Base-by-base conservation (phyloP, 805 yeast species). In the Nakazawaea holstii region DNA sequence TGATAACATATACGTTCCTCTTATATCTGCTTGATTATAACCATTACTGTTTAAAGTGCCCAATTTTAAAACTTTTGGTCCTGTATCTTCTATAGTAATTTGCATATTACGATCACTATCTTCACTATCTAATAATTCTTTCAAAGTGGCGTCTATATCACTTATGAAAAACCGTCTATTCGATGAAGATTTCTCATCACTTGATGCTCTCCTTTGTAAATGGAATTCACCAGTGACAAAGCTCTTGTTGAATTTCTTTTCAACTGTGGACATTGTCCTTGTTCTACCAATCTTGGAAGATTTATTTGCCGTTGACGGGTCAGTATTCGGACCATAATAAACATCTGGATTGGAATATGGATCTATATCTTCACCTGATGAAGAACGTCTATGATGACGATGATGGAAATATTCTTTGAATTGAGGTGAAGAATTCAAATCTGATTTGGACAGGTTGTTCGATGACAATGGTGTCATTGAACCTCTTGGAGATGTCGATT, bases 41-140 rank as follows among this genome's bases (percentile, higher is more conserved):
- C 97, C 97, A 57, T 82, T 79, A 3, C 96, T 88, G 59, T 87
- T 86, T 33, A 83, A 88, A 2, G 97, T 88, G 8, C 94, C 94
- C 11, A 87, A 69, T 55, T 78, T 76, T 50, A 87, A 67, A n/a
- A 83, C 88, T 60, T 87, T 87, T 3, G 95, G 94, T 1, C 95
- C 95, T 2, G 79, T 77, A 59, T 87, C 95, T 56, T 87, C 95
- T 42, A 87, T 81, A 7, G 95, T 87, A 59, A 87, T 90, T 64
- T 91, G 97, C 61, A 66, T 82, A 61, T 91, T 84, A 45, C 74
- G 72, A 65, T 91, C 96, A 2, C 96, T 89, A 60, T 90, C 97
- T 61, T 90, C 96, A 54, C 76, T 79, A 29, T 72, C 75, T 49
- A 90, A 68, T 39, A 91, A 70, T 53, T 85, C 84, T 8, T 76